Percentiles rank a stretch among this genome's conserved stretches.
Conservation (phyloP, 768 basidiomycete species). For the Trametes cinnabarina region DNA sequence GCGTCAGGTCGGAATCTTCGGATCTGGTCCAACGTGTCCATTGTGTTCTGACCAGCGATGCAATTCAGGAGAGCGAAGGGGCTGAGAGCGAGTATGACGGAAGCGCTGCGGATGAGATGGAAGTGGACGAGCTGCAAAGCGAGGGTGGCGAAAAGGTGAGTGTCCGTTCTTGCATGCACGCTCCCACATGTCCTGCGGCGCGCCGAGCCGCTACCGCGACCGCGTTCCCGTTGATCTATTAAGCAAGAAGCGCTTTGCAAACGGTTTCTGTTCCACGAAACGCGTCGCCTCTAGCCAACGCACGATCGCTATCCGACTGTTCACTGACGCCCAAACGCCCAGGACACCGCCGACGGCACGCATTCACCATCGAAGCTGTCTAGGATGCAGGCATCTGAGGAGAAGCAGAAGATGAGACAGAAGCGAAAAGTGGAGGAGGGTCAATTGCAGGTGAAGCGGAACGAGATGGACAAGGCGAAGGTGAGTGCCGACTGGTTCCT, state of each 20-base stretch:
- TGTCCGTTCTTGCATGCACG: conserved; percentile 32
- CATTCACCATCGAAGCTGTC: conserved; percentile 29
- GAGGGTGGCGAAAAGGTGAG: conserved; percentile 56
- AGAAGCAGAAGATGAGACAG: conserved; percentile 45
- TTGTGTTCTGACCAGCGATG: not conserved
- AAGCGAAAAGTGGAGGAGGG: conserved; percentile 69
- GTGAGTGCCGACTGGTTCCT: conserved; percentile 34
- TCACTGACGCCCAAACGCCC: conserved; percentile 12
- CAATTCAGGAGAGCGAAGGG: conserved; percentile 57
- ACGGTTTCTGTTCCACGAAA: not conserved
- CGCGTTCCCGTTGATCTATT: not conserved
- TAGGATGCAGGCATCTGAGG: conserved; percentile 38
- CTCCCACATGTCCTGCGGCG: conserved; percentile 17
- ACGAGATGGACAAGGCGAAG: conserved; percentile 89
- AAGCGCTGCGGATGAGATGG: conserved; percentile 41
- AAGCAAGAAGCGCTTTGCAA: not conserved
- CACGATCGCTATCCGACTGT: not conserved
- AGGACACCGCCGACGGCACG: conserved; percentile 38
- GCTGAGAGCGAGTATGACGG: conserved; percentile 71
- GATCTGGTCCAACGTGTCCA: not conserved
- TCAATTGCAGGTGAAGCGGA: conserved; percentile 65
- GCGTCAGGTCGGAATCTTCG: conserved; percentile 59
- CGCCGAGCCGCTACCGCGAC: not conserved
- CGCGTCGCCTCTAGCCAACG: not conserved
- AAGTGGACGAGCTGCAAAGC: conserved; percentile 29